Conservation (phyloP, 2,329 filamentous ascomycete species). For the Aspergillus ustus region DNA sequence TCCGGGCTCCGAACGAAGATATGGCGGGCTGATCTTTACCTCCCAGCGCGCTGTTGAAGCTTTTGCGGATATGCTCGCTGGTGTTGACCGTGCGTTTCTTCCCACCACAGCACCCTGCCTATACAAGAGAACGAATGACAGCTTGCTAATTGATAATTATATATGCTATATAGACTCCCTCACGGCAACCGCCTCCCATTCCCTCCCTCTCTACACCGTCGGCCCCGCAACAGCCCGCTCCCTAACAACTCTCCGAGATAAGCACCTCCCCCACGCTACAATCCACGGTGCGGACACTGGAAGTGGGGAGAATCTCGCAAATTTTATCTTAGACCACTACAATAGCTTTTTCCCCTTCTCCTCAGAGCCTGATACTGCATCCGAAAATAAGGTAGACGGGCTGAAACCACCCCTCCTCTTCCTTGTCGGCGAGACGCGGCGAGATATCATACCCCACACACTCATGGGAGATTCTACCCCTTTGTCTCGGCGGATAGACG, state of each 20-base stretch:
- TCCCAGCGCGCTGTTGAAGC: slow-evolving; percentile 55
- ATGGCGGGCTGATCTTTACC: slow-evolving; percentile 56
- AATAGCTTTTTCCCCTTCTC: slow-evolving; percentile 39
- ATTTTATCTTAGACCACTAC: slow-evolving; percentile 81
- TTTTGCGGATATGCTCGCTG: slow-evolving; percentile 39
- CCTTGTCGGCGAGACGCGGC: slow-evolving; percentile 83
- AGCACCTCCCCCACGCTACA: slow-evolving; percentile 54
- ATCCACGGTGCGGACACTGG: slow-evolving; percentile 82
- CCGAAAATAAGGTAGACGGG: not conserved
- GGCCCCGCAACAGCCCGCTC: slow-evolving; percentile 65
- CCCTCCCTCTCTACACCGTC: slow-evolving; percentile 50
- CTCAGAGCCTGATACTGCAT: not conserved
- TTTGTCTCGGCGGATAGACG: slow-evolving; percentile 59
- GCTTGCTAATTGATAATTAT: not conserved
- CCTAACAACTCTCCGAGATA: slow-evolving; percentile 57
- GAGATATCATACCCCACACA: slow-evolving; percentile 86
- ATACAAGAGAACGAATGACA: not conserved
- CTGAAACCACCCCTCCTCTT: slow-evolving; percentile 71
- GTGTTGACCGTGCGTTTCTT: slow-evolving; percentile 30
- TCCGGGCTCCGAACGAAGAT: slow-evolving; percentile 30
- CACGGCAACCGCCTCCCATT: slow-evolving; percentile 27
- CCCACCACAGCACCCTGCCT: not conserved
- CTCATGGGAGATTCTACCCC: slow-evolving; percentile 65
- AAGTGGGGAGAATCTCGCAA: slow-evolving; percentile 78
- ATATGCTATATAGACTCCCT: slow-evolving; percentile 7